A percentile compares a stretch with the other conserved stretches of the same genome.
These are phyloP conservation scores for Zelopaecilomyces penicillatus DNA, from an alignment of 2,329 filamentous ascomycete species.

Conservation along the genomic window DNA sequence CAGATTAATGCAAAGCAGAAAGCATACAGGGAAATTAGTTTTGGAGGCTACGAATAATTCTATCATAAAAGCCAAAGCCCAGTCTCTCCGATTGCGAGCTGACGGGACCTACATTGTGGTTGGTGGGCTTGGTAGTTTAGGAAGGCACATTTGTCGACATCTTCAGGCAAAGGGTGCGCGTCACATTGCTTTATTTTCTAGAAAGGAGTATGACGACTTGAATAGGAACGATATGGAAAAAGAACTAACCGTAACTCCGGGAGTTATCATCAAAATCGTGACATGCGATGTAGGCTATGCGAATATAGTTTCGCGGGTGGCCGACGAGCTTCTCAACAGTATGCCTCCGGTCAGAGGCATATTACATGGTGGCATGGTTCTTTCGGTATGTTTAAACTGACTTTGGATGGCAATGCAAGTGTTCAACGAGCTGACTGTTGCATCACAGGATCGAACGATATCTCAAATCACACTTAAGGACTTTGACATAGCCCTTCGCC, in stretches of 20 bases:
- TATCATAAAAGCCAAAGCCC: background rate
- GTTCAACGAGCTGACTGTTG: no score
- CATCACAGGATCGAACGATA: slow-evolving; percentile 11
- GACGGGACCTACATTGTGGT: slow-evolving; percentile 25
- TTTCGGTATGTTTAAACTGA: no score
- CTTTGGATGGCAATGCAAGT: no score
- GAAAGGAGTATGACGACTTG: slow-evolving; percentile 17
- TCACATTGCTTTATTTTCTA: slow-evolving; percentile 19
- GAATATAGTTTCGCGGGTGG: no score
- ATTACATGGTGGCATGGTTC: no score
- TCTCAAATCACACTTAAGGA: slow-evolving; percentile 23
- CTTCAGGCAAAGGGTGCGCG: slow-evolving; percentile 24
- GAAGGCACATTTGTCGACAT: slow-evolving; percentile 24
- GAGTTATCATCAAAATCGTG: background rate
- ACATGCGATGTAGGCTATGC: slow-evolving; percentile 1
- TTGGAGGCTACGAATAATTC: background rate
- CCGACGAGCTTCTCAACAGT: no score
- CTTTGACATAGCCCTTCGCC: slow-evolving; percentile 18
- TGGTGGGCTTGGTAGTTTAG: slow-evolving; percentile 28
- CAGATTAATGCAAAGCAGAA: slow-evolving; percentile 10
- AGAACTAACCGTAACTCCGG: no score
- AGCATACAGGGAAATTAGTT: slow-evolving; percentile 2
- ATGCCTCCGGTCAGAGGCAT: no score
- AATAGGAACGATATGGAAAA: no score
- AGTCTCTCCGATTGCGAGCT: slow-evolving; percentile 7